Conservation (phyloP, 2,329 filamentous ascomycete genomes). For the Pestalotiopsis sp. region DNA sequence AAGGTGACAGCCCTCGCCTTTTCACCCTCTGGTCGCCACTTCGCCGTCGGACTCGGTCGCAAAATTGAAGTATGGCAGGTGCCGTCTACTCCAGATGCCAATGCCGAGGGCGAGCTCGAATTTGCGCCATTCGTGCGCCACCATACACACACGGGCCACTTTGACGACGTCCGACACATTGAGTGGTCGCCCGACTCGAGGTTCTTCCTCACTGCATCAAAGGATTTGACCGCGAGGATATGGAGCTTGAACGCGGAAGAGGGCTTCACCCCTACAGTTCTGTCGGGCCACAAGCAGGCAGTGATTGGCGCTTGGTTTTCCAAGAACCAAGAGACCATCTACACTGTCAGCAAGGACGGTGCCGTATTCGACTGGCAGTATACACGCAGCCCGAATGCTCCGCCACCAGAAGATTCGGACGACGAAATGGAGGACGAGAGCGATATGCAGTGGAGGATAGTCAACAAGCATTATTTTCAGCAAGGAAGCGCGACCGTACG, state of each 20-base stretch:
- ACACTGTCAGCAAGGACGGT: conserved; percentile 96
- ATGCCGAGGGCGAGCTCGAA: conserved; percentile 79
- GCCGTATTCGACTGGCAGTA: conserved; percentile 95
- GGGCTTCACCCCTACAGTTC: conserved; percentile 84
- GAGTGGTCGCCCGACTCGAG: conserved; percentile 96
- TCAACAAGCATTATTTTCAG: conserved; percentile 91
- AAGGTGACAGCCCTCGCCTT: conserved; percentile 84
- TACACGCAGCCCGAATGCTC: conserved; percentile 59
- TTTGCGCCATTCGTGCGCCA: conserved; percentile 94
- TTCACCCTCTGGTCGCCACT: conserved; percentile 87
- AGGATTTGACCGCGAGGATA: conserved; percentile 89
- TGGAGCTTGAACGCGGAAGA: conserved; percentile 91
- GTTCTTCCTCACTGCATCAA: conserved; percentile 91
- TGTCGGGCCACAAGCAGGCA: conserved; percentile 88
- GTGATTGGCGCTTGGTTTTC: conserved; percentile 98
- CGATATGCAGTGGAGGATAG: conserved; percentile 86
- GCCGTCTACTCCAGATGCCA: conserved; percentile 83
- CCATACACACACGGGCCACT: conserved; percentile 84
- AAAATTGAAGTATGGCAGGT: conserved; percentile 96
- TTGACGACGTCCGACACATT: conserved; percentile 82
- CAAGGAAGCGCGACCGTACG: conserved; percentile 85
- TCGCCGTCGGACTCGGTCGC: conserved; percentile 85
- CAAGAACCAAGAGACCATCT: conserved; percentile 91
- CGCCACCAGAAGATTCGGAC: conserved; percentile 55
- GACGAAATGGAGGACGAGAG: conserved; percentile 63